phyloP scores from a whole-genome alignment of 345 rosid species.

The Brassica juncea region DNA sequence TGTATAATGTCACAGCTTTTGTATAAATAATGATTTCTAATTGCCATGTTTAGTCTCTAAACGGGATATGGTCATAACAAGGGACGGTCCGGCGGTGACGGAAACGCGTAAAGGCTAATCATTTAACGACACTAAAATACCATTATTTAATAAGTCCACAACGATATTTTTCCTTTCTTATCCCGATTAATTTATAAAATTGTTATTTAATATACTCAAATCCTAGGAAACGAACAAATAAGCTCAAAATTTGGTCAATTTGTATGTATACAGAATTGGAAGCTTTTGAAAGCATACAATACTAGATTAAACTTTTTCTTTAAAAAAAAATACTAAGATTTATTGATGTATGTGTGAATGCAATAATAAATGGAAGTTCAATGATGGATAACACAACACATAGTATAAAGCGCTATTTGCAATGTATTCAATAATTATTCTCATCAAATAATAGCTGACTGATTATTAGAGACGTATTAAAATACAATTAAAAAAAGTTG shows the following conservation, averaged over 20 bases:
- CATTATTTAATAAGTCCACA: not conserved
- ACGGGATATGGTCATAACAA: conserved; percentile 11
- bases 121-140: conserved; percentile 11
- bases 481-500: conserved; percentile 21
- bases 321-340: conserved; percentile 17
- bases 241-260: not conserved
- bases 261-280: not conserved
- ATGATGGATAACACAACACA: conserved; percentile 23
- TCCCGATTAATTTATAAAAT: not conserved
- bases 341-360: conserved; percentile 27
- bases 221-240: conserved; percentile 3
- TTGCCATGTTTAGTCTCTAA: conserved; percentile 19
- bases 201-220: not conserved
- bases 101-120: conserved; percentile 38
- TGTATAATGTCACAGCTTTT: not conserved
- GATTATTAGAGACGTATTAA: conserved; percentile 25
- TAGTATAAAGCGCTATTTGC: not conserved
- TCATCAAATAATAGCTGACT: conserved; percentile 25
- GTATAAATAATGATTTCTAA: not conserved
- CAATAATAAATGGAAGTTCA: conserved; percentile 17
- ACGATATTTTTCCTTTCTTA: not conserved
- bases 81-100: conserved; percentile 41
- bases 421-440: not conserved
- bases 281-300: not conserved
- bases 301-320: no score